phyloP scores from a whole-genome alignment of 1,284 basidiomycete genomes.

The Fomitopsis schrenkii region DNA sequence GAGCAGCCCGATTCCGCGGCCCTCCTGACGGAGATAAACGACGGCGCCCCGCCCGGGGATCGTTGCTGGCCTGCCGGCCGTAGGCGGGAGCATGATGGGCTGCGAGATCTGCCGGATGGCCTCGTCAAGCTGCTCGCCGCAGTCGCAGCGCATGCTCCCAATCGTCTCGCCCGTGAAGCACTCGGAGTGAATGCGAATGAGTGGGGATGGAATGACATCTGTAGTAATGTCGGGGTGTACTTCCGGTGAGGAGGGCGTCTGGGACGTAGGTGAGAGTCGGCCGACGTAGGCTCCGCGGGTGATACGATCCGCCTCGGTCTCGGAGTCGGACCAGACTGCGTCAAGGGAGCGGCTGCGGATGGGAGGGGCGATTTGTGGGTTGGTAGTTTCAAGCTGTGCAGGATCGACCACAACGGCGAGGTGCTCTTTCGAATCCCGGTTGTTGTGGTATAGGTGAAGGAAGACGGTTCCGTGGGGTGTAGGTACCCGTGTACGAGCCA shows the following conservation, averaged over 20 bases:
- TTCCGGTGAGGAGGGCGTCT: slow-evolving; percentile 47
- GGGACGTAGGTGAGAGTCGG: slow-evolving; percentile 60
- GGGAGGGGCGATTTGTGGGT: slow-evolving; percentile 36
- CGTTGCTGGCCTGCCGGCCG: slow-evolving; percentile 27
- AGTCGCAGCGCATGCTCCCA: slow-evolving; percentile 98
- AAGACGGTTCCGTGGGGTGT: slow-evolving; percentile 95
- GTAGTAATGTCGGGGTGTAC: slow-evolving; percentile 18
- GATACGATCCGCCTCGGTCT: slow-evolving; percentile 93
- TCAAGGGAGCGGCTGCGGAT: slow-evolving; percentile 87
- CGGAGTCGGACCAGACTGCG: slow-evolving; percentile 78
- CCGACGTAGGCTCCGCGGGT: slow-evolving; percentile 94
- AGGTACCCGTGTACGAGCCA: slow-evolving; percentile 96
- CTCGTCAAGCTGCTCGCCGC: slow-evolving; percentile 97
- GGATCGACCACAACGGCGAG: slow-evolving; percentile 96
- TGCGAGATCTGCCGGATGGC: slow-evolving; percentile 89
- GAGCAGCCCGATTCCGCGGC: slow-evolving; percentile 94
- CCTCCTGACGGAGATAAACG: slow-evolving; percentile 97
- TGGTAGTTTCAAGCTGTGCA: slow-evolving; percentile 60
- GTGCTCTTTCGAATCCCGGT: slow-evolving; percentile 90
- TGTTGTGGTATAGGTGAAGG: slow-evolving; percentile 94
- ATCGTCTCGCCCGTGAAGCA: slow-evolving; percentile 99
- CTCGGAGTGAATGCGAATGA: slow-evolving; percentile 96
- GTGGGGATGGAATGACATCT: slow-evolving; percentile 61
- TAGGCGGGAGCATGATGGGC: slow-evolving; percentile 50
- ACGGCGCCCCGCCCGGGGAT: slow-evolving; percentile 90